phyloP scores from a whole-genome alignment of 768 basidiomycete genomes.

The Harrya chromipes region DNA sequence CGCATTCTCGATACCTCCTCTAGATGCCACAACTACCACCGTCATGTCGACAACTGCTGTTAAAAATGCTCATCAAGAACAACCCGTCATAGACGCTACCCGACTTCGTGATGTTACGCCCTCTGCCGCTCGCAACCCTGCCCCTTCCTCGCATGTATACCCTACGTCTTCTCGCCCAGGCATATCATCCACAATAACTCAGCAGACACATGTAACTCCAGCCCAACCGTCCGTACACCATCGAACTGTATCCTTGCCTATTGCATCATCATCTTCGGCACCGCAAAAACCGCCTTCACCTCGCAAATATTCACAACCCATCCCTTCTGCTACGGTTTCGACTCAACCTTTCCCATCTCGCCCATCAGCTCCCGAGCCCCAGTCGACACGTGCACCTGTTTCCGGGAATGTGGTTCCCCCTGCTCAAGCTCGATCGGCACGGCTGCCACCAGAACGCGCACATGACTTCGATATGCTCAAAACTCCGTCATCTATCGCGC shows the following conservation, averaged over 20 bases:
- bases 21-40: constrained; percentile 10
- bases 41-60: constrained; percentile 10
- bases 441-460: constrained; percentile 28
- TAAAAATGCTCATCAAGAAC: constrained; percentile 23
- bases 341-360: constrained; percentile 31
- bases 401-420: constrained; percentile 32
- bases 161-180: constrained; percentile 21
- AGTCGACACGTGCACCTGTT: constrained; percentile 24
- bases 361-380: constrained; percentile 16
- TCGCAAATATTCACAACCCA: constrained; percentile 29
- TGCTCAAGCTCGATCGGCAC: constrained; percentile 26
- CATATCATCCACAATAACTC: constrained; percentile 16
- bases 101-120: constrained; percentile 22
- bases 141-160: constrained; percentile 22
- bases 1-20: constrained; percentile 11
- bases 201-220: constrained; percentile 21
- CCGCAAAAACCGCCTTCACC: constrained; percentile 27
- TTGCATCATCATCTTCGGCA: constrained; percentile 13
- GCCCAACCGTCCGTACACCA: constrained; percentile 29
- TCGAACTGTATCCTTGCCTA: constrained; percentile 38
- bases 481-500: constrained; percentile 65
- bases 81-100: constrained; percentile 16
- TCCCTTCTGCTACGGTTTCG: constrained; percentile 21
- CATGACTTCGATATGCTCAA: constrained; percentile 53
- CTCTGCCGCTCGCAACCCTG: constrained; percentile 16